Percentiles rank a stretch among this genome's conserved stretches.
These are phyloP conservation scores for Carpinus fangiana DNA, from an alignment of 306 rosid genomes.

Conservation along the genomic window DNA sequence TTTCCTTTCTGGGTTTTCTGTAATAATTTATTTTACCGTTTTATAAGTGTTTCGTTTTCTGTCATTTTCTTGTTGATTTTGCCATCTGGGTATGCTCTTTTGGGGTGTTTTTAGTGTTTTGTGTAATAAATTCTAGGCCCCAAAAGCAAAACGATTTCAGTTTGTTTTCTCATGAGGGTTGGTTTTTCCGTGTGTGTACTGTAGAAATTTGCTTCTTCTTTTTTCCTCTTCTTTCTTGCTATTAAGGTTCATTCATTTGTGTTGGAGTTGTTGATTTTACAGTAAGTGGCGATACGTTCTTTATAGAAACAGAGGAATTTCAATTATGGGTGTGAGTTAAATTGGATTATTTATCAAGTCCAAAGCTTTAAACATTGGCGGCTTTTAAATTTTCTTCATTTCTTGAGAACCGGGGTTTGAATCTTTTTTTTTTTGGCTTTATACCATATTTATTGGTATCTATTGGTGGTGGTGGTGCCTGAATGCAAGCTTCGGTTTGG, in stretches of 20 bases:
- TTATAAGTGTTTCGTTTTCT: neutral
- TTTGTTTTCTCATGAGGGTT: too few species aligned
- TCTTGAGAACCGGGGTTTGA: conserved; percentile 7
- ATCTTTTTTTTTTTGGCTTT: neutral
- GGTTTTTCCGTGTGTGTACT: too few species aligned
- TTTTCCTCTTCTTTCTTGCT: neutral
- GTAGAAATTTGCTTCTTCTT: neutral
- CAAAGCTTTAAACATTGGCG: neutral
- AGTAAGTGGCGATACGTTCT: neutral
- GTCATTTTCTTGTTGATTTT: neutral
- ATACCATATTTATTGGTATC: conserved; percentile 6
- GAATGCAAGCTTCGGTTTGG: conserved; percentile 24
- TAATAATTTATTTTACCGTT: neutral
- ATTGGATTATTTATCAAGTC: conserved; percentile 8
- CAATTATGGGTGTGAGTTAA: conserved; percentile 1
- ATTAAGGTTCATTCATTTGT: neutral
- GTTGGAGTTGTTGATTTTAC: neutral
- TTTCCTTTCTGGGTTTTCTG: neutral
- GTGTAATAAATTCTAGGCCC: neutral
- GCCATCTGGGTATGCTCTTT: conserved; percentile 6
- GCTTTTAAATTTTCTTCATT: neutral
- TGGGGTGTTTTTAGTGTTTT: neutral
- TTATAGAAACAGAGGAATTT: conserved; percentile 1
- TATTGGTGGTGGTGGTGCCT: conserved; percentile 6
- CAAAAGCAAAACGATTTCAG: too few species aligned